Base-by-base conservation (phyloP, 305 asterid species). In the Fraxinus platypoda region DNA sequence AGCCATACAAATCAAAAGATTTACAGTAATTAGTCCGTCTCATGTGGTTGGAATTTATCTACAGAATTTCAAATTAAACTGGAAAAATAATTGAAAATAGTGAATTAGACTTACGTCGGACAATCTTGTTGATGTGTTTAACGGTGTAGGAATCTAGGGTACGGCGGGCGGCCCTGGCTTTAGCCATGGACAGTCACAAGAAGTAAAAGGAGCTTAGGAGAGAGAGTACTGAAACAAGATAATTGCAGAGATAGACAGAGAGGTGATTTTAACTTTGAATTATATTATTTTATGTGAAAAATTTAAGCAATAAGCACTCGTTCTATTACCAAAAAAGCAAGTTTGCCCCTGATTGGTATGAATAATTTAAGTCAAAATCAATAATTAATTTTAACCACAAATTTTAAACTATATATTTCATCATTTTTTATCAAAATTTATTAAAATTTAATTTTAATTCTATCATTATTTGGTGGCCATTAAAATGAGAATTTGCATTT, bases 161-260 rank as follows among this genome's bases (percentile, higher is more conserved):
- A 9, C 93, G 93, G 80, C 94, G 95, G 41, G 74, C 85, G n/a
- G 94, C 75, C 73, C 92, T 91, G 83, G 88, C 84, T 87, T 90
- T 93, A 52, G 91, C 94, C 97, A 93, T 93, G 87, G 88, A 84
- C 88, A 4, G 23, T 71, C 80, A 82, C 81, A 82, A 37, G 80
- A 82, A 38, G 74, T 17, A 77, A 8, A 49, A 78, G 80, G 76
- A 75, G 74, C 62, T 80, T 66, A 75, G 82, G 62, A 72, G 74
- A 77, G 88, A 81, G 87, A 71, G 83, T 81, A 84, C 90, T 82
- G 86, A 74, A 80, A 84, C 34, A 76, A 43, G 84, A 81, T 81
- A 81, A 84, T 35, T n/a, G 84, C 19, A 15, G 21, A 17, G 62
- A 49, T 17, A 17, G 23, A 49, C 2, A 49, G 62, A 15, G 62